Conservation (phyloP, 2,329 filamentous ascomycete species). For the Eurotiales sp. region DNA sequence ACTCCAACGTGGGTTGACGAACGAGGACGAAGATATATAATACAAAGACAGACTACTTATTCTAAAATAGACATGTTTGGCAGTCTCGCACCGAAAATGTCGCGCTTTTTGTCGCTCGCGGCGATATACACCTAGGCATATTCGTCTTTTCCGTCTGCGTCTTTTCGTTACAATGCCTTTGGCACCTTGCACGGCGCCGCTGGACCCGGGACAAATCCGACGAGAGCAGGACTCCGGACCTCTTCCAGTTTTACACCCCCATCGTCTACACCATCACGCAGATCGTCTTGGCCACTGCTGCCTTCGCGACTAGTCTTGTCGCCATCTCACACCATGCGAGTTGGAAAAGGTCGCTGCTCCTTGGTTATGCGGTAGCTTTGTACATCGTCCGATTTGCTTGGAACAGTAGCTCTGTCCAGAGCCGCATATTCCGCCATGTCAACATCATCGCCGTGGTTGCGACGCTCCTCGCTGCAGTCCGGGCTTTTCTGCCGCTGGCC, state of each 20-base stretch:
- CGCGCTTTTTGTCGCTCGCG: slow-evolving; percentile 23
- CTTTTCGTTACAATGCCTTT: slow-evolving; percentile 16
- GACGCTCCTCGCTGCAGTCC: slow-evolving; percentile 20
- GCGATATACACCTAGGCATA: slow-evolving; percentile 22
- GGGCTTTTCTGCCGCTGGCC: slow-evolving; percentile 22
- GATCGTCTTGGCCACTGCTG: slow-evolving; percentile 4
- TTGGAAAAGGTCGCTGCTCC: slow-evolving; percentile 17
- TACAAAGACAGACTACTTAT: not conserved
- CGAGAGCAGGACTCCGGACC: slow-evolving; percentile 8
- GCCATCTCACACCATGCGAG: not conserved
- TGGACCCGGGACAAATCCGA: slow-evolving; percentile 9
- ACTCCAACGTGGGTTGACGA: not conserved
- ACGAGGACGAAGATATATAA: not conserved
- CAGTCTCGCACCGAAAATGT: slow-evolving; percentile 20
- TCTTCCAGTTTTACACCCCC: slow-evolving; percentile 10
- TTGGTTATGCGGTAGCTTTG: slow-evolving; percentile 24
- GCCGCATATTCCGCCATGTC: slow-evolving; percentile 22
- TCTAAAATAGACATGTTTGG: slow-evolving; percentile 18
- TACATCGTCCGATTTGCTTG: slow-evolving; percentile 19
- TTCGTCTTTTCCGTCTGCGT: slow-evolving; percentile 20
- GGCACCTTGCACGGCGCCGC: slow-evolving; percentile 12
- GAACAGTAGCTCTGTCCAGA: slow-evolving; percentile 13
- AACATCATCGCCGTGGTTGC: slow-evolving; percentile 20
- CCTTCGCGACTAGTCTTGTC: slow-evolving; percentile 7
- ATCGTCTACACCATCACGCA: slow-evolving; percentile 12